A percentile compares a stretch with the other conserved stretches of the same genome.
Evolutionary conservation across 768 basidiomycete genomes (phyloP).

Genomic region (Amanita rubescens): DNA sequence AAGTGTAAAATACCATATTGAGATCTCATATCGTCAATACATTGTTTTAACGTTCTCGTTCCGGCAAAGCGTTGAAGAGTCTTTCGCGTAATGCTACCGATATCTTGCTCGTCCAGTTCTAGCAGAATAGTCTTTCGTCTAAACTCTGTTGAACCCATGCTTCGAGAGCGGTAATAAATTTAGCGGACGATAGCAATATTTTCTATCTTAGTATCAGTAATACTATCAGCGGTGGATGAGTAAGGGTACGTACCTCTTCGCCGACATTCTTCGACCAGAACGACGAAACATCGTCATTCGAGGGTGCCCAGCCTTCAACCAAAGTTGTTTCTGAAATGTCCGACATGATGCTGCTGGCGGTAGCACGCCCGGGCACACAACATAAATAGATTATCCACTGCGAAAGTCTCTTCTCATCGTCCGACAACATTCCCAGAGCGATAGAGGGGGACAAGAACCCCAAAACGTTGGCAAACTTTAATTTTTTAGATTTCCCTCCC

Average conservation of each 20-base stretch:
- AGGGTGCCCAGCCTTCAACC: constrained; percentile 7
- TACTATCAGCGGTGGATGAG: constrained; percentile 8
- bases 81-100: constrained; percentile 17
- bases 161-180: constrained; percentile 9
- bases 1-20: constrained; percentile 1
- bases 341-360: not conserved
- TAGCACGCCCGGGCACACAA: constrained; percentile 7
- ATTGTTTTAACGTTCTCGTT: constrained; percentile 7
- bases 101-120: constrained; percentile 14
- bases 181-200: not conserved
- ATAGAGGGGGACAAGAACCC: constrained; percentile 16
- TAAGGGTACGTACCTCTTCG: constrained; percentile 13
- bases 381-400: constrained; percentile 19
- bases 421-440: constrained; percentile 14
- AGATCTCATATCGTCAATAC: constrained; percentile 5
- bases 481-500: constrained; percentile 9
- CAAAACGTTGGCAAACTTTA: constrained; percentile 7
- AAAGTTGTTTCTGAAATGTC: not conserved
- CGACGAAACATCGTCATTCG: constrained; percentile 11
- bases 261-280: constrained; percentile 21
- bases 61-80: constrained; percentile 14
- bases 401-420: constrained; percentile 17
- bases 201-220: not conserved
- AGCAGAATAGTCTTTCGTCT: constrained; percentile 11
- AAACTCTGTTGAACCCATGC: constrained; percentile 10